A percentile compares a stretch with the other conserved stretches of the same genome.
phyloP scores from a whole-genome alignment of 345 rosid species.

The Geranium rotundifolium region DNA sequence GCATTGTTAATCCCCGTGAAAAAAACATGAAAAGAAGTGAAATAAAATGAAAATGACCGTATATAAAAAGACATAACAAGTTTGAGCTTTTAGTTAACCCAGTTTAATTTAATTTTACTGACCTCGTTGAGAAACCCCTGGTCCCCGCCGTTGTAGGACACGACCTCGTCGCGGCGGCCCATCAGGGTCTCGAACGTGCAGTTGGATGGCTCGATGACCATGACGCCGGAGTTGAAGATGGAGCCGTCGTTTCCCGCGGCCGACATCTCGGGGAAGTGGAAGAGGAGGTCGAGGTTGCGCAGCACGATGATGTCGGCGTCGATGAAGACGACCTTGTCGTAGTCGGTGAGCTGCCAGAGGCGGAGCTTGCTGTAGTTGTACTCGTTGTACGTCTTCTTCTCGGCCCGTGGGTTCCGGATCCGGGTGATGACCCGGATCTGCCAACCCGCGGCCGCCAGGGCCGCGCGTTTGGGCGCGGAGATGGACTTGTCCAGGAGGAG shows the following conservation, averaged over 20 bases:
- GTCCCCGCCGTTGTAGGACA: constrained; percentile 94
- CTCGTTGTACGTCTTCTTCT: constrained; percentile 59
- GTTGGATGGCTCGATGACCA: constrained; percentile 95
- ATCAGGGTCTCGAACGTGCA: constrained; percentile 62
- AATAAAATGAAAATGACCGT: too few relatives aligned
- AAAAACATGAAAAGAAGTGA: too few relatives aligned
- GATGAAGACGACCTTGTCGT: constrained; percentile 72
- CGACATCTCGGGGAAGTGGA: constrained; percentile 75
- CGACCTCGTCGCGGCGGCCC: constrained; percentile 46
- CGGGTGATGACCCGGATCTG: constrained; percentile 47
- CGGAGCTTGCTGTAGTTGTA: constrained; percentile 90
- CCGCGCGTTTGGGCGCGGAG: constrained; percentile 45
- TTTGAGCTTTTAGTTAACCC: too few relatives aligned
- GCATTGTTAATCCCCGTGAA: too few relatives aligned
- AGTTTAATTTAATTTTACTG: too few relatives aligned
- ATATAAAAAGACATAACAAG: too few relatives aligned
- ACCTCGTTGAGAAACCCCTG: constrained; percentile 41
- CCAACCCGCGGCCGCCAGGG: constrained; percentile 75
- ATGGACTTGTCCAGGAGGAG: constrained; percentile 71
- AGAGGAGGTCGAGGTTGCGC: constrained; percentile 63
- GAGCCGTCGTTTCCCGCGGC: constrained; percentile 83
- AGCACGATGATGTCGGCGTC: constrained; percentile 82
- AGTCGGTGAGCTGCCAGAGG: constrained; percentile 82
- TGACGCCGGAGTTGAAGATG: constrained; percentile 85
- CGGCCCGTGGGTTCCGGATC: constrained; percentile 75